Percentiles rank a stretch among this genome's conserved stretches.
Conservation (phyloP, 768 basidiomycete species). For the Lactifluus subvellereus region DNA sequence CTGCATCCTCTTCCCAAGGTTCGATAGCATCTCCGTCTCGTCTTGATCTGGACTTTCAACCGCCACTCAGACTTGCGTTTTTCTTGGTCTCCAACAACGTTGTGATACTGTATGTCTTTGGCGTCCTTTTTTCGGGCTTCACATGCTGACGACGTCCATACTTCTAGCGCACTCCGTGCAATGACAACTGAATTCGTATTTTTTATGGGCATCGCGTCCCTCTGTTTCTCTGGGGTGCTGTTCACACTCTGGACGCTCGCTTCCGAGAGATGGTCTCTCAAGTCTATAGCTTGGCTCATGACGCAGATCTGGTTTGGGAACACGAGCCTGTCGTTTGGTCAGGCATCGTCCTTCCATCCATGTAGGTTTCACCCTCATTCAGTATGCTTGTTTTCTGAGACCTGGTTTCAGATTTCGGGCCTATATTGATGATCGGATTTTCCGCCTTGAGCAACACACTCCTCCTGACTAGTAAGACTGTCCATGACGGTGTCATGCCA, state of each 20-base stretch:
- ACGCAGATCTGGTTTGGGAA: conserved; percentile 86
- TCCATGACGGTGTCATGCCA: conserved; percentile 10
- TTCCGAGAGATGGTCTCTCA: conserved; percentile 36
- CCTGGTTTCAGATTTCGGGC: conserved; percentile 50
- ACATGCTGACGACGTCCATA: not conserved
- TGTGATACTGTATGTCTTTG: conserved; percentile 56
- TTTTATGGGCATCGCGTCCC: conserved; percentile 70
- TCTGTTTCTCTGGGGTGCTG: conserved; percentile 76
- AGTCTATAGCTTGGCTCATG: conserved; percentile 75
- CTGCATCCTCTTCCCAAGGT: conserved; percentile 83
- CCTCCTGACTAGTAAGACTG: conserved; percentile 65
- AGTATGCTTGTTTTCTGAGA: not conserved
- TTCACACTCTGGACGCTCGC: conserved; percentile 52
- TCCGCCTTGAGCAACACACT: conserved; percentile 76
- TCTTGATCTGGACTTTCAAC: conserved; percentile 1
- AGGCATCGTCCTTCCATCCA: conserved; percentile 41
- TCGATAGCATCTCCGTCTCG: conserved; percentile 17
- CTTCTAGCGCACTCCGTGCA: conserved; percentile 60
- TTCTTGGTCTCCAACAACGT: conserved; percentile 76
- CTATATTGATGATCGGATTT: conserved; percentile 73
- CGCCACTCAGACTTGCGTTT: conserved; percentile 57
- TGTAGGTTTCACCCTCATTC: conserved; percentile 3
- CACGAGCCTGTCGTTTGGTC: conserved; percentile 48
- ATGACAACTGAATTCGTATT: conserved; percentile 78
- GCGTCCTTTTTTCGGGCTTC: not conserved